Percentiles rank a stretch among this genome's conserved stretches.
Conservation (phyloP, 2,329 filamentous ascomycete genomes). For the Thielaviopsis punctulata region DNA sequence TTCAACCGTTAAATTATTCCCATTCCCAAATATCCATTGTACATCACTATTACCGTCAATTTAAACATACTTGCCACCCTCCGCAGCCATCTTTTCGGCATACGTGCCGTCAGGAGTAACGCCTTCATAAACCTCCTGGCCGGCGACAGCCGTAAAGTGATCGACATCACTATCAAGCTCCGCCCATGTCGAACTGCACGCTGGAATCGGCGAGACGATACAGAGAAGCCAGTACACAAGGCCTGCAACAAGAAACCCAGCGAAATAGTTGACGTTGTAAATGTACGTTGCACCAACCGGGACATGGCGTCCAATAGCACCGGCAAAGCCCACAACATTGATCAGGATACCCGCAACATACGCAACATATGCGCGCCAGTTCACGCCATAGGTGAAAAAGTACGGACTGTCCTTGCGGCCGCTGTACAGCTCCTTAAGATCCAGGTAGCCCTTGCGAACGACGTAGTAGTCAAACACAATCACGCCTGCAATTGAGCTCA, state of each 20-base stretch:
- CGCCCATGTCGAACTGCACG: slow-evolving; percentile 58
- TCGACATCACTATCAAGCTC: slow-evolving; percentile 52
- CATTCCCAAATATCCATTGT: background rate
- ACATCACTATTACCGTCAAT: background rate
- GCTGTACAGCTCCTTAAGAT: slow-evolving; percentile 64
- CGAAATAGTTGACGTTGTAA: slow-evolving; percentile 84
- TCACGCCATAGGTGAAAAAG: slow-evolving; percentile 54
- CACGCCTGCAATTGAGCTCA: slow-evolving; percentile 87
- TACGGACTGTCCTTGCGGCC: slow-evolving; percentile 51
- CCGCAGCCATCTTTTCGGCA: slow-evolving; percentile 9
- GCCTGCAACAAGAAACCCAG: slow-evolving; percentile 56
- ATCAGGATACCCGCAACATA: slow-evolving; percentile 73
- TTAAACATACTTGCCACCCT: background rate
- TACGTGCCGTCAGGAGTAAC: slow-evolving; percentile 15
- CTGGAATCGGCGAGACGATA: slow-evolving; percentile 52
- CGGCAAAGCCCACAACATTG: slow-evolving; percentile 83
- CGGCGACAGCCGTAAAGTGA: slow-evolving; percentile 31
- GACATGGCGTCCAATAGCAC: slow-evolving; percentile 53
- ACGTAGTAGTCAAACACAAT: slow-evolving; percentile 79
- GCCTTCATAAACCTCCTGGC: slow-evolving; percentile 24
- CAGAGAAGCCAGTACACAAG: slow-evolving; percentile 54
- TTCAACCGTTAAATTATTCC: too few relatives aligned
- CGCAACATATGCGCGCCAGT: slow-evolving; percentile 70
- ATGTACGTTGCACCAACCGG: slow-evolving; percentile 69
- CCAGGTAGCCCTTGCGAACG: slow-evolving; percentile 66